A percentile compares a stretch with the other conserved stretches of the same genome.
Evolutionary conservation across 257 asterid species (phyloP).

Genomic region (Solanum medicagineum): DNA sequence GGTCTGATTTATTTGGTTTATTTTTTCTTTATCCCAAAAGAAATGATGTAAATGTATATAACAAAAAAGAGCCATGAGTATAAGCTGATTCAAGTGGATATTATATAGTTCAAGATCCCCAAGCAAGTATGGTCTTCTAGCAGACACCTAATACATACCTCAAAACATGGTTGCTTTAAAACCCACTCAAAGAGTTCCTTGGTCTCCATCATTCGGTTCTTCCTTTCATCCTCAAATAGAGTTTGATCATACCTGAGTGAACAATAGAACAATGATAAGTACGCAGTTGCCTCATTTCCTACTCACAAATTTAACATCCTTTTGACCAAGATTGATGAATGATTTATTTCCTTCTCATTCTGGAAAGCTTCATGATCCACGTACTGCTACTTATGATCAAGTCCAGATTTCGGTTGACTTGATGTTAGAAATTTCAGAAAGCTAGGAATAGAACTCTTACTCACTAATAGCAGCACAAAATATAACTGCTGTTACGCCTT

Average conservation of each 20-base stretch:
- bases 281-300: neutral
- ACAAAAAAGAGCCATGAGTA: neutral
- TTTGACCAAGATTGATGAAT: neutral
- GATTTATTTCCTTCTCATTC: neutral
- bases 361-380: neutral
- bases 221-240: constrained; percentile 89
- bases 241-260: constrained; percentile 78
- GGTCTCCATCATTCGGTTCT: constrained; percentile 90
- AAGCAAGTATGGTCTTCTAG: neutral
- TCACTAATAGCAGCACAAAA: constrained; percentile 99
- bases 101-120: neutral
- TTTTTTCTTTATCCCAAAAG: neutral
- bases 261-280: neutral
- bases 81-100: neutral
- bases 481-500: constrained; percentile 97
- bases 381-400: neutral
- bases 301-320: neutral
- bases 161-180: constrained; percentile 92
- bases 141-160: constrained; percentile 35
- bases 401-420: neutral
- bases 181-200: constrained; percentile 98
- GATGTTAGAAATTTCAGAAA: neutral
- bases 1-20: neutral
- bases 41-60: neutral
- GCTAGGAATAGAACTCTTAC: constrained; percentile 32